Evolutionary conservation across 2,329 filamentous ascomycete species (phyloP), one percentile per base, ranked within the genome.

Genomic region (Sclerotinia nivalis): DNA sequence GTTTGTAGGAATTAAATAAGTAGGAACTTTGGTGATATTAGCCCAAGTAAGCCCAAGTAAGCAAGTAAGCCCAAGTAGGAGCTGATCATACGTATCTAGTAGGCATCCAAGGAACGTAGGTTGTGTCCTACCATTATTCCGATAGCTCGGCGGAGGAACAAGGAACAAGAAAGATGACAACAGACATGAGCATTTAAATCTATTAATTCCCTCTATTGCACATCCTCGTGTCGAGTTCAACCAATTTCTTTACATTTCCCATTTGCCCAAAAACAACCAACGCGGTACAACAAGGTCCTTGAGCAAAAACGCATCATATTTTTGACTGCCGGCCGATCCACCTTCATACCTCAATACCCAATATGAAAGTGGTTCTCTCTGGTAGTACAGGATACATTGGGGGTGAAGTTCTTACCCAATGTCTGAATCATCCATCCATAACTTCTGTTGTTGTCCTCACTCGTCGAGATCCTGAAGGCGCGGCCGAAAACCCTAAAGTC

Each of bases 301-400:
- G 9, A 6, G 15, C 25, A 61, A 22, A 47, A 25, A 31, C 7
- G 37, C 18, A 47, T 47, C 18, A 12, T 25, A 18, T 28, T 20
- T 5, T 31, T 47, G 13, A 47, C 4, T 25, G 20, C 58, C 37
- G 13, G 40, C 25, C 8, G 31, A 40, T 31, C 5, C 58, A 22
- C 6, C 9, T 61, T 22, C 15, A 9, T 22, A 61, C 34, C 15
- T 18, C 8, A 22, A 22, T 18, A 8, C 20, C 37, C 13, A 20
- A 10, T 12, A 67, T 43, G n/a, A 67, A 67, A 37, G 52, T 67
- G 5, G 25, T 66, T 56, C 25, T 58, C 12, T 25, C 64, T 10
- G 64, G 50, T 31, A 45, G 31, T 45, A 58, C 50, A 31, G 50
- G 50, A 1, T 66, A 54, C n/a, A 66, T 66, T 22, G 50, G 50